These are phyloP conservation scores for Mesotaenium endlicherianum DNA, from an alignment of 139 green algal genomes.

Conservation along the genomic window DNA sequence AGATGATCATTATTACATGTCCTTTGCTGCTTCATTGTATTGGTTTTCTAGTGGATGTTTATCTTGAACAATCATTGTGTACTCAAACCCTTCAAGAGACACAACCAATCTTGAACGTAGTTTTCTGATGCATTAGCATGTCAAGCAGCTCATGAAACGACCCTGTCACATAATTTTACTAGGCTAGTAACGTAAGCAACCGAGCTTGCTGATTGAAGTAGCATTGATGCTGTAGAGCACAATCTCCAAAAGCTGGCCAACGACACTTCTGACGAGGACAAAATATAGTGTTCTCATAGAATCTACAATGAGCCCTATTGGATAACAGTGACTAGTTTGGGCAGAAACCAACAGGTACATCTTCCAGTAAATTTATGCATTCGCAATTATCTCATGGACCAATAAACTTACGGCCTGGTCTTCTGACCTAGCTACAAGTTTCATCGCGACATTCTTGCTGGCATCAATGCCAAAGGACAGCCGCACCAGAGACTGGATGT, in stretches of 20 bases:
- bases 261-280: background rate
- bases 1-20: no score
- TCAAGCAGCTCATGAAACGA: no score
- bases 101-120: no score
- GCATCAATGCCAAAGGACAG: slow-evolving; percentile 91
- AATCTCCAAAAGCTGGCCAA: background rate
- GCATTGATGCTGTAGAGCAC: background rate
- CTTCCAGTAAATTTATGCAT: slow-evolving; percentile 2
- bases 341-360: no score
- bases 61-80: no score
- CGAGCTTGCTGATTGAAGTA: background rate
- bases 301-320: no score
- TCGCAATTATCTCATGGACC: slow-evolving; percentile 86
- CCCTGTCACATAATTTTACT: no score
- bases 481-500: slow-evolving; percentile 68
- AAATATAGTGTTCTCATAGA: background rate
- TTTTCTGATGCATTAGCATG: no score
- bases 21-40: no score
- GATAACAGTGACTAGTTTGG: no score
- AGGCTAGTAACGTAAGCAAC: background rate
- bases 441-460: slow-evolving; percentile 89
- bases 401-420: slow-evolving; percentile 63
- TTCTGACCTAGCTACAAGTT: slow-evolving; percentile 83
- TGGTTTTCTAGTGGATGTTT: no score
- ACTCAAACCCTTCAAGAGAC: no score